These are phyloP conservation scores for Pythium monospermum DNA, from an alignment of 352 stramenopile genomes.

Conservation along the genomic window DNA sequence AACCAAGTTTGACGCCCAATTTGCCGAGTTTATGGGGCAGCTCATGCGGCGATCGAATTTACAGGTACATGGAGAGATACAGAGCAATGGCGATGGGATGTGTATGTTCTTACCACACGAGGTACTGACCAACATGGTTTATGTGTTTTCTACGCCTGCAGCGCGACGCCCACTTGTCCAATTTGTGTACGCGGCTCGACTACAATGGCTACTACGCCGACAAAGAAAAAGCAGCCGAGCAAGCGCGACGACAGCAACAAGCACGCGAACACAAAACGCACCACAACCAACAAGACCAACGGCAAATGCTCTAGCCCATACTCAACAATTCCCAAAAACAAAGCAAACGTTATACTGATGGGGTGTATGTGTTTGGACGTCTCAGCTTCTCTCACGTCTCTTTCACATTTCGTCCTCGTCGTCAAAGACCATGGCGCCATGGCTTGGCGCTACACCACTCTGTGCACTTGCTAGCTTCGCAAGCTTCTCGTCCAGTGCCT, in stretches of 20 bases:
- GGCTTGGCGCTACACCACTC: slow-evolving; percentile 1
- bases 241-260: not conserved
- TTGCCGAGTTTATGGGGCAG: slow-evolving; percentile 88
- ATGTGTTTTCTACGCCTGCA: slow-evolving; percentile 11
- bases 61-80: slow-evolving; percentile 59
- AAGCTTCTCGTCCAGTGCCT: slow-evolving; percentile 84
- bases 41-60: slow-evolving; percentile 73
- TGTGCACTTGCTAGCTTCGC: slow-evolving; percentile 62
- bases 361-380: too few relatives aligned
- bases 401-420: slow-evolving; percentile 21
- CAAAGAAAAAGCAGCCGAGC: slow-evolving; percentile 5
- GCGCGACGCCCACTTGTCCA: slow-evolving; percentile 56
- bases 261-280: slow-evolving; percentile 3
- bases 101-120: not conserved
- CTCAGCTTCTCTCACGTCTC: too few relatives aligned
- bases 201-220: slow-evolving; percentile 72
- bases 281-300: not conserved
- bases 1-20: slow-evolving; percentile 83
- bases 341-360: too few relatives aligned
- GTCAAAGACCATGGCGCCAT: slow-evolving; percentile 1
- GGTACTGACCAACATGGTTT: slow-evolving; percentile 4
- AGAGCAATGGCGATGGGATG: too few relatives aligned
- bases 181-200: slow-evolving; percentile 72
- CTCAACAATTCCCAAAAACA: too few relatives aligned
- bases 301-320: not conserved